Evolutionary conservation across 306 rosid genomes (phyloP), one percentile per base, ranked within the genome.

Genomic region (Lathyrus tuberosus): DNA sequence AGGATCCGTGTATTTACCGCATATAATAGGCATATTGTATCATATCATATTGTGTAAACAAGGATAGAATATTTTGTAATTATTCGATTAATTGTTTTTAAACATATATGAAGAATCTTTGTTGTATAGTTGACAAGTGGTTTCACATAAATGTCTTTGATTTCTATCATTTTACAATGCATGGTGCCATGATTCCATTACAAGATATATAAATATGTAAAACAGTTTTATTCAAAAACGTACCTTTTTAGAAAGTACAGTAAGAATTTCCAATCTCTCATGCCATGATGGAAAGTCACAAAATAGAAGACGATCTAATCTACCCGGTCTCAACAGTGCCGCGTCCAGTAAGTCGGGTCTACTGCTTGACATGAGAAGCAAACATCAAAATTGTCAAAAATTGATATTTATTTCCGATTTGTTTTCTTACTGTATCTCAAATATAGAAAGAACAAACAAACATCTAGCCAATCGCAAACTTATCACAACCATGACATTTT

Each of bases 271-370:
- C 82, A 94, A 65, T 75, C 97, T 89, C 84, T 90, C 98, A 3
- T 68, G 73, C 31, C 60, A 52, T 15, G 98, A 86, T 38, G 98
- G 97, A 67, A 94, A 94, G 83, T 88, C 97, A 31, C 97, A 94
- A 81, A 86, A 94, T 22, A 94, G 84, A 83, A 94, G 97, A 66
- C 96, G 96, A 83, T 94, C 98, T 52, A 94, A 84, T 73, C 98
- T 84, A 57, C 98, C 97, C 46, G 98, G 98, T 84, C 98, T 85
- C 84, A 94, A 74, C 61, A 94, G 84, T 15, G 97, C 98, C 6
- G 97, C 98, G 77, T 94, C 97, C 65, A 94, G 97, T 78, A 94
- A 86, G 81, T 94, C 97, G 3, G 98, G 98, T 77, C 98, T 88
- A 84, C 98, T 94, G 97, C 88, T 86, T 76, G 70, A 77, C 79